Evolutionary conservation across 2,329 filamentous ascomycete genomes (phyloP).

Genomic region (Sphaerulina populicola): DNA sequence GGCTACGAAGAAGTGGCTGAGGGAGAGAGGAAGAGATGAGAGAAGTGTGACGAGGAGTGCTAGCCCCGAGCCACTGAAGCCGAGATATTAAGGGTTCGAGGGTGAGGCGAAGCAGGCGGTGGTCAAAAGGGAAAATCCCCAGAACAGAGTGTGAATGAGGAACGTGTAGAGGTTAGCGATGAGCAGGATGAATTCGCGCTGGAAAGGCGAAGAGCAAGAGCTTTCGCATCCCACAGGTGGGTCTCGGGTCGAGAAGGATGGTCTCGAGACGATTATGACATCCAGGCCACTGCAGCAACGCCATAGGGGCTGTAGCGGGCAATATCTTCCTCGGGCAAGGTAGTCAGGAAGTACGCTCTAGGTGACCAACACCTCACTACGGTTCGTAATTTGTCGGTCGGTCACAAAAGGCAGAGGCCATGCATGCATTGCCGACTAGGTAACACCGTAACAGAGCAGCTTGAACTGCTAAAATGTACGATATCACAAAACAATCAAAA

Average conservation of each 20-base stretch:
- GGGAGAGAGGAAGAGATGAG: slow-evolving; percentile 71
- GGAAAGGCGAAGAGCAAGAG: too few relatives aligned
- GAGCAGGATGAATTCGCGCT: background rate
- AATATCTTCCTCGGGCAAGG: too few relatives aligned
- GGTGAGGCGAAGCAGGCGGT: background rate
- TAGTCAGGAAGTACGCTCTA: too few relatives aligned
- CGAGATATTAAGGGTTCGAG: slow-evolving; percentile 39
- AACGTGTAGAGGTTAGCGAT: background rate
- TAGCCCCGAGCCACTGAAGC: slow-evolving; percentile 72
- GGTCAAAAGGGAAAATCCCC: background rate
- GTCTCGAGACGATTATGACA: too few relatives aligned
- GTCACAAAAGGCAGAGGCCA: background rate
- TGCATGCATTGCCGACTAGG: background rate
- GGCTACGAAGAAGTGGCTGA: slow-evolving; percentile 93
- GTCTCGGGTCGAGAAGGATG: too few relatives aligned
- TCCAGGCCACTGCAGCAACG: too few relatives aligned
- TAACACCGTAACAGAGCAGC: background rate
- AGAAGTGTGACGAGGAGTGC: slow-evolving; percentile 75
- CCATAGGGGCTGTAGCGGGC: too few relatives aligned
- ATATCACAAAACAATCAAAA: background rate
- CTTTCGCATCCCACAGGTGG: too few relatives aligned
- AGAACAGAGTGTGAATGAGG: background rate
- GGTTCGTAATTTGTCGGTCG: too few relatives aligned
- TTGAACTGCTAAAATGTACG: background rate
- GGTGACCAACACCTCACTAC: too few relatives aligned